Evolutionary conservation across 345 rosid species (phyloP).

Genomic region (Eucalyptus sp.): DNA sequence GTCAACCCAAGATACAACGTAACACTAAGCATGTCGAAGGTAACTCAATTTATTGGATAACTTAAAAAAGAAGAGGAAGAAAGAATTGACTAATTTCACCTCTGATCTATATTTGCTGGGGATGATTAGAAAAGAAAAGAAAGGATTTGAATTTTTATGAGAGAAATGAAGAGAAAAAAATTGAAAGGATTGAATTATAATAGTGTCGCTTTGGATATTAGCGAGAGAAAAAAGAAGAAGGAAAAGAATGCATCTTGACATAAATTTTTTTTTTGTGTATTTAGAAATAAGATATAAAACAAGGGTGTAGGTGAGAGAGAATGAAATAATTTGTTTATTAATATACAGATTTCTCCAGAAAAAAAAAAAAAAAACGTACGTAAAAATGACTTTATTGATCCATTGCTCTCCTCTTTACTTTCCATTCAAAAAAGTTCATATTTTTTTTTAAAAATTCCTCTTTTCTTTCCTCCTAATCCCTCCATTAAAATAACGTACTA

Average conservation of each 20-base stretch:
- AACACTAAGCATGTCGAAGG: too few relatives aligned
- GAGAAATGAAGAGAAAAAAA: neutral
- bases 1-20: too few relatives aligned
- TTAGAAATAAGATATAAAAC: neutral
- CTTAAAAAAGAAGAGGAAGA: neutral
- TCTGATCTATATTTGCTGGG: too few relatives aligned
- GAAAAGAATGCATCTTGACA: neutral
- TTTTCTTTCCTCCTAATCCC: neutral
- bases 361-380: neutral
- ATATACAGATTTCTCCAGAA: neutral
- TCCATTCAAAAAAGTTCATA: neutral
- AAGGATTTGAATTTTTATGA: too few relatives aligned
- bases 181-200: neutral
- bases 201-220: accelerated
- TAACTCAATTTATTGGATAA: neutral
- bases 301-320: neutral
- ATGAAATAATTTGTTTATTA: too few relatives aligned
- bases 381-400: neutral
- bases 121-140: too few relatives aligned
- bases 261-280: too few relatives aligned
- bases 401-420: neutral
- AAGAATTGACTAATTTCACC: too few relatives aligned
- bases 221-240: accelerated
- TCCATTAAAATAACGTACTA: neutral
- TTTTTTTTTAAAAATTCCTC: accelerated